Base-by-base conservation (phyloP, 2,329 filamentous ascomycete genomes). In the Malbranchea zuffiana region DNA sequence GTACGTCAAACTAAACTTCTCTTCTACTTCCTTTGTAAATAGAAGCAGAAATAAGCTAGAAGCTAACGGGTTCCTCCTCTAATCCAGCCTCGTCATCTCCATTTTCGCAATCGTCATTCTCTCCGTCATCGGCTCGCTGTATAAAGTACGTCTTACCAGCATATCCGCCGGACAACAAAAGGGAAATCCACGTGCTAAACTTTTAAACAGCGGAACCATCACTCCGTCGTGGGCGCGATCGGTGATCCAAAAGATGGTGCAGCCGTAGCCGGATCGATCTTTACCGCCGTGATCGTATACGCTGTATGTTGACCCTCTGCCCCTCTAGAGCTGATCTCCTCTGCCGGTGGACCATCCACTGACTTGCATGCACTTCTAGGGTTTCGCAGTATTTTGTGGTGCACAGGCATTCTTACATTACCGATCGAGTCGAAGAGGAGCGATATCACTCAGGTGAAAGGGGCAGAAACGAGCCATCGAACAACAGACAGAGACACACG, bases 381-480 rank as follows among this genome's bases (percentile, higher is more conserved):
- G 72, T 12, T 96, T 96, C 69, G 74, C 95, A 39, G 71, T 92
- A 34, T 95, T 93, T 66, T 96, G 88, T 63, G 82, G 80, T 40
- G 75, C 87, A 48, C 88, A 96, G 61, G 88, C 86, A 45, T 75
- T 82, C 54, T 72, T 95, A 44, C 86, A 96, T 62, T 65, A 84
- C 51, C 79, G 85, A 60, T 80, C 87, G 61, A 85, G 76, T 62
- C 73, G 82, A 60, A 72, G 82, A 56, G 87, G 87, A 46, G 81
- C 84, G 44, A 94, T 94, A 64, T 76, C 81, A 42, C 68, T 94
- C 56, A 71, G 67, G 50, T 75, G 55, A 55, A 42, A 43, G 35
- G 6, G 6, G 6, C 29, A 16, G n/a, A 19, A 18, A 13, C 6
- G 18, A 13, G 24, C 27, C n/a, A n/a, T n/a, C 18, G 27, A 13